phyloP scores from a whole-genome alignment of 352 stramenopile species.

The Phytopythium litorale region DNA sequence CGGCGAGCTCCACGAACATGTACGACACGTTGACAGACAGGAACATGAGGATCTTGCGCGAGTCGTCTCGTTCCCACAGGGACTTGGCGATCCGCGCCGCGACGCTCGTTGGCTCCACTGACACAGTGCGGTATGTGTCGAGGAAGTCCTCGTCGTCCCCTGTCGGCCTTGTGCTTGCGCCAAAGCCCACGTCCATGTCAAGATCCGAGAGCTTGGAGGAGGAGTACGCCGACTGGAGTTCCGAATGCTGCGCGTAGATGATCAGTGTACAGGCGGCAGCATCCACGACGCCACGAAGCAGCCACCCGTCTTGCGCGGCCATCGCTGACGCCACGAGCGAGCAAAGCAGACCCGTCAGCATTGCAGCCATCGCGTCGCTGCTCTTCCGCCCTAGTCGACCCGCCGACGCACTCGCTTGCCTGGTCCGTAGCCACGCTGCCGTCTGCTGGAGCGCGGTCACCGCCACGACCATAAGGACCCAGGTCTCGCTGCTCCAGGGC shows the following conservation, averaged over 20 bases:
- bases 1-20: constrained; percentile 86
- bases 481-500: constrained; percentile 1
- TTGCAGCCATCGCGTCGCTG: neutral
- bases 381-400: neutral
- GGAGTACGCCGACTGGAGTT: neutral
- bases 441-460: constrained; percentile 4
- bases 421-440: neutral
- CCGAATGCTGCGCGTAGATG: neutral
- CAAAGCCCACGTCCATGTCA: constrained; percentile 16
- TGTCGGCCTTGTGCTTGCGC: constrained; percentile 13
- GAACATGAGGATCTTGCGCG: constrained; percentile 80
- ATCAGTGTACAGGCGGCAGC: neutral
- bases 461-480: constrained; percentile 9
- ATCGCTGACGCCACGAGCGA: neutral
- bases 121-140: constrained; percentile 36
- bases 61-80: constrained; percentile 55
- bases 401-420: neutral
- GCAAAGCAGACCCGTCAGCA: constrained; percentile 1
- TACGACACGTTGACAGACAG: constrained; percentile 76
- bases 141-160: constrained; percentile 22
- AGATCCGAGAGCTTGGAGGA: neutral
- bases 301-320: neutral
- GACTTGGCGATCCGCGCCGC: constrained; percentile 27
- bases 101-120: constrained; percentile 1
- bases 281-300: neutral